Conservation (phyloP, 164 flowering plant species). For the Umbellularia californica region DNA sequence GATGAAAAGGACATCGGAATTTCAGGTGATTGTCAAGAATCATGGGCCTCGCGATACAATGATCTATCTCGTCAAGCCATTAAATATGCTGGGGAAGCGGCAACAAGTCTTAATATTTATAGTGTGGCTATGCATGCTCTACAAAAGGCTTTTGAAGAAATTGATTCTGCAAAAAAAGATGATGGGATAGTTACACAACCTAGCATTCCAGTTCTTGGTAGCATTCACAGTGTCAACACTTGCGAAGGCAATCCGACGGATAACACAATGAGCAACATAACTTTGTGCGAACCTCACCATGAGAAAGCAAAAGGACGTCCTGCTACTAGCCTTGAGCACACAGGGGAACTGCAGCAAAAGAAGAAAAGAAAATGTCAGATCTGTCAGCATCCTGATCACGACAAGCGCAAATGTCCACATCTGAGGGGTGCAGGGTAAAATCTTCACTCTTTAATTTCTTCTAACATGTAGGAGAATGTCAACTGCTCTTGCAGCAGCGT, state of each 20-base stretch:
- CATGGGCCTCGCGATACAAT: constrained; percentile 31
- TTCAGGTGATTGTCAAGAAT: constrained; percentile 33
- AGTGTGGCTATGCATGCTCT: constrained; percentile 54
- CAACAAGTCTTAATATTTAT: constrained; percentile 37
- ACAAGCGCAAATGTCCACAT: constrained; percentile 9
- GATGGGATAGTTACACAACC: constrained; percentile 3
- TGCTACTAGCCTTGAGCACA: background rate
- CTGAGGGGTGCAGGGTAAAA: constrained; percentile 25
- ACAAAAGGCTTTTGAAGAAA: constrained; percentile 45
- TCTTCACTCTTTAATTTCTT: constrained; percentile 1
- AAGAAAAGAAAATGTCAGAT: constrained; percentile 7
- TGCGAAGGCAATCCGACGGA: constrained; percentile 21
- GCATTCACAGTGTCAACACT: constrained; percentile 15
- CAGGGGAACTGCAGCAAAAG: background rate
- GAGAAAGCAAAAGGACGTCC: constrained; percentile 8
- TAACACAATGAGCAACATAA: background rate
- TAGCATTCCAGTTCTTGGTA: constrained; percentile 23
- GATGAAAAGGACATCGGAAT: constrained; percentile 31
- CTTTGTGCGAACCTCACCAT: background rate
- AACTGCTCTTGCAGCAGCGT: background rate
- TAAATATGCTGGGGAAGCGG: constrained; percentile 56
- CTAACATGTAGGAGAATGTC: background rate
- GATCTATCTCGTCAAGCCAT: constrained; percentile 48
- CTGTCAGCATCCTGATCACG: constrained; percentile 27
- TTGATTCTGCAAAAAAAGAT: constrained; percentile 31